Evolutionary conservation across 2,329 filamentous ascomycete genomes (phyloP), one percentile per base, ranked within the genome.

Genomic region (Corinectria fuckeliana): DNA sequence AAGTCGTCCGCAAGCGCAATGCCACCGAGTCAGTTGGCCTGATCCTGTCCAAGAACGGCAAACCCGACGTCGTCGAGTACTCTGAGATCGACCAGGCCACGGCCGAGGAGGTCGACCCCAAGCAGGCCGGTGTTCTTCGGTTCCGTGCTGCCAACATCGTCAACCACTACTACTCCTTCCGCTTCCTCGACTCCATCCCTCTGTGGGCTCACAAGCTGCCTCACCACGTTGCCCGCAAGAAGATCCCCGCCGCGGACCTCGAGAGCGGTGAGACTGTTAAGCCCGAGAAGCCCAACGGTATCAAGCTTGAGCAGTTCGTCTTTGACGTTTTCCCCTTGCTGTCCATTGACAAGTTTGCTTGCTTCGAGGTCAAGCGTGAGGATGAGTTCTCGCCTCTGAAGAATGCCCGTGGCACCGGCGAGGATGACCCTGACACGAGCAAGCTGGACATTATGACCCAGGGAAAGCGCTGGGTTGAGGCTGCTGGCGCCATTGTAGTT

Each of bases 81-180:
- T 97, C 93, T 5, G 95, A 99, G 81, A 98, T 99, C 70, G 91
- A 96, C 81, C 80, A 86, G 66, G 89, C 87, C 63, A 95, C 92
- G n/a, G 91, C 94, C 58, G 92, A 96, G 78, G 94, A 93, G 66
- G 87, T 89, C 74, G 95, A 99, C 74, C 79, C 89, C 54, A 91
- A 91, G 77, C 88, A 97, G 72, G 82, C 87, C 3, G 88, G 87
- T 58, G 83, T 97, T 53, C 88, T 99, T 74, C 96, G 94, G 79
- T 98, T 97, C 88, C 91, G 95, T 63, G 94, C 95, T 58, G 95
- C 94, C 73, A 99, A 99, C 82, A 99, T 99, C 70, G 95, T 99
- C 80, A 99, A 99, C 84, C 95, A 99, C 85, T 99, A 98, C 86
- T 99, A 99, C 82, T 96, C 92, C 45, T 94, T 93, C 83, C 81